Evolutionary conservation across 345 rosid species (phyloP), one percentile per base, ranked within the genome.

Genomic region (Hevea brasiliensis): DNA sequence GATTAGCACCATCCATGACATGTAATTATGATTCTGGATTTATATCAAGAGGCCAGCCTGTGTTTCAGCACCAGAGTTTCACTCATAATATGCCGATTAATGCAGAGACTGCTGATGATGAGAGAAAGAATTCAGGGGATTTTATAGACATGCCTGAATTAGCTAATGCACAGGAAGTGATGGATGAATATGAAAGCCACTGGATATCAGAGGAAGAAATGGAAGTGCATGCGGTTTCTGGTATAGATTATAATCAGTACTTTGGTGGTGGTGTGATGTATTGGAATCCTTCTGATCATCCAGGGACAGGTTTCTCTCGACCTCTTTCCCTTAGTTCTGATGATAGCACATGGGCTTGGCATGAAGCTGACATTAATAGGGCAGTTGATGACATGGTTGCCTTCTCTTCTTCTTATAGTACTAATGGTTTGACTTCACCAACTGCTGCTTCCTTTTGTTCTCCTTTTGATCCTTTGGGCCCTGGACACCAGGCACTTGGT

Each of bases 231-330:
- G 83, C 86, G 24, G 88, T 94, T 75, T 81, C 98, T 71, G 97
- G 93, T 67, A 83, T 87, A 74, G 98, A 94, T 84, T 94, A 92
- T 81, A 94, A 86, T 82, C 93, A 94, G 64, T 87, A 89, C 72
- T 94, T 94, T 74, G 98, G 98, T 78, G 98, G 97, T 29, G 97
- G 98, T 82, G 92, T 90, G 61, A 94, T 94, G 98, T 94, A 94
- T 76, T 94, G 98, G 98, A 83, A 94, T 84, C 88, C 97, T 82
- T 89, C 97, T 54, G 98, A 94, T 78, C 85, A 84, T 80, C 87
- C 87, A 24, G 97, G 92, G 68, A 77, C 91, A 32, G 92, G 95
- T 76, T 94, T 89, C 80, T 94, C 98, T 80, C 90, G 97, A 70
- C 91, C 98, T 76, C 93, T 97, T 58, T 94, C 98, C 57, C 95